These are phyloP conservation scores for Ustilago shanxiensis DNA, from an alignment of 1,284 basidiomycete species.

Conservation along the genomic window DNA sequence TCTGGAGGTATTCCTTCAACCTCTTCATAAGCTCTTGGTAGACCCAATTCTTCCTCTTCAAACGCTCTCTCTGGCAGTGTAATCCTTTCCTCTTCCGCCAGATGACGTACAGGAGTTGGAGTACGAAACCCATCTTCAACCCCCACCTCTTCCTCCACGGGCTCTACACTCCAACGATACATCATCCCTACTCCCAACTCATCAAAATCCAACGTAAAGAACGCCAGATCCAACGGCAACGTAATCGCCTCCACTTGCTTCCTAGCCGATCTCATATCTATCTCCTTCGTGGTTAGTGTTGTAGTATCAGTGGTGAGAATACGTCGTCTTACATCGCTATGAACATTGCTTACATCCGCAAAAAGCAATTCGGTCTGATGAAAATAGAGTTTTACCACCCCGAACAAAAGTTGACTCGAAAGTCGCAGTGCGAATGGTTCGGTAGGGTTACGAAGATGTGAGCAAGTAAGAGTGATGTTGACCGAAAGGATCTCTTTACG, in stretches of 20 bases:
- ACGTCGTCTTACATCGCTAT: conserved; percentile 35
- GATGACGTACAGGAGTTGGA: conserved; percentile 32
- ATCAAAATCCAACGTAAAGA: conserved; percentile 52
- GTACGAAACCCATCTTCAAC: conserved; percentile 28
- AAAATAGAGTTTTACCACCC: conserved; percentile 54
- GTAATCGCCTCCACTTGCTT: conserved; percentile 39
- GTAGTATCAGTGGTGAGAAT: conserved; percentile 3
- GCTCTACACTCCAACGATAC: conserved; percentile 29
- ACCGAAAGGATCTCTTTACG: conserved; percentile 48
- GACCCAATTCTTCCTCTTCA: conserved; percentile 43
- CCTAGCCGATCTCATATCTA: conserved; percentile 45
- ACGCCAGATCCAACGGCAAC: conserved; percentile 33
- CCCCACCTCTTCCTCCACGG: background rate
- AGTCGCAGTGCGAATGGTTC: conserved; percentile 62
- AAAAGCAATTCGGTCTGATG: conserved; percentile 47
- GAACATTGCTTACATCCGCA: conserved; percentile 32
- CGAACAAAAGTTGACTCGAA: conserved; percentile 57
- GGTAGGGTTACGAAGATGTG: conserved; percentile 29
- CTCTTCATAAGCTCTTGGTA: conserved; percentile 29
- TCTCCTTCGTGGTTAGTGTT: background rate
- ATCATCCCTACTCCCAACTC: background rate
- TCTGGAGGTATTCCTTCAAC: conserved; percentile 13
- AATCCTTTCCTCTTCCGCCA: conserved; percentile 38
- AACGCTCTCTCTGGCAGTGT: conserved; percentile 34
- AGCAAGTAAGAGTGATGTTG: conserved; percentile 46